Evolutionary conservation across 164 flowering plant species (phyloP), one percentile per base, ranked within the genome.

Genomic region (Kingdonia uniflora): DNA sequence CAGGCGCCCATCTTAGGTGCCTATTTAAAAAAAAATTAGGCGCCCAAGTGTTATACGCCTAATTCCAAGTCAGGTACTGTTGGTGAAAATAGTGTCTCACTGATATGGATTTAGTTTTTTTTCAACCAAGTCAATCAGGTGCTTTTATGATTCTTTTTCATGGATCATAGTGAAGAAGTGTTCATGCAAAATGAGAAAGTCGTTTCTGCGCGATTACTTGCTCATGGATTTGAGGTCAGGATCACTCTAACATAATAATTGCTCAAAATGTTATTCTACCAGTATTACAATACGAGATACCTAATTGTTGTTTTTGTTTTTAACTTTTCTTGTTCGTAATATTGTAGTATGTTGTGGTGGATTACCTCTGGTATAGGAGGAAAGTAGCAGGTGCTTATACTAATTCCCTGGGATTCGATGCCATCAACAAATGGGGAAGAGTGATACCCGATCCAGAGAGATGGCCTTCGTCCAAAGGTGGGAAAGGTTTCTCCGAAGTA

Each of bases 341-440:
- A n/a, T n/a, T n/a, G n/a, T 54, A 87, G 95, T 88, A 85, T 69
- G 96, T 76, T 46, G 96, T 87, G 67, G 88, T 92, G 69, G 99
- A 88, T 66, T 92, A 79, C 72, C 84, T 92, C 37, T 92, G 99
- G 99, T 92, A 88, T 69, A 76, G 96, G 63, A 74, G 60, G 63
- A 76, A 74, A 44, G 87, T 82, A 23, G 25, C 56, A 5, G 91
- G 88, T 46, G 84, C 96, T 41, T 57, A 65, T 58, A 35, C 61
- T 19, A 79, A 87, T 70, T 79, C 96, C 14, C 73, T 68, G 49
- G 96, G 95, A 48, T 80, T 72, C 58, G 96, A 92, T 72, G 89
- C 85, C 10, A 88, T 88, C 50, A 96, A 92, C 57, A 70, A 79
- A 67, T 92, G 98, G 96, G 98, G 98, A 29, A 84, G 96, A 71